Evolutionary conservation across 257 asterid species (phyloP), one percentile per base, ranked within the genome.

Genomic region (Nicotiana knightiana): DNA sequence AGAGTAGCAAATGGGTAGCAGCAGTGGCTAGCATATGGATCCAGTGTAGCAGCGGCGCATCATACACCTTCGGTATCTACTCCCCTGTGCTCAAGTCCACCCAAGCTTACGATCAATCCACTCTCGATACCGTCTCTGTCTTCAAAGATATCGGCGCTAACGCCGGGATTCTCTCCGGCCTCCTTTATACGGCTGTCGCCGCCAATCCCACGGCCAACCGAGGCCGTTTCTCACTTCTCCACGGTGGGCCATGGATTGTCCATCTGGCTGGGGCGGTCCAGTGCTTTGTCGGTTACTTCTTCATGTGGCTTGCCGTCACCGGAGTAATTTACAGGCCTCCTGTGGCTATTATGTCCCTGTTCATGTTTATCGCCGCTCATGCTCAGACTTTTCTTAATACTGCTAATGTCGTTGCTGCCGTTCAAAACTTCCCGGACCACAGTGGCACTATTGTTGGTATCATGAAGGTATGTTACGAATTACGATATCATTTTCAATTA

Each of bases 91-190:
- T 94, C 3, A 94, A 96, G 86, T 91, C 98, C 84, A 86, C 88
- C 67, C 99, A 94, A 83, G 85, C 85, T 17, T 96, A 94, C 82
- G 86, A 87, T 58, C 99, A 96, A 70, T 93, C 99, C 9, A 92
- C 98, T 10, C 92, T 96, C 80, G 89, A 83, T 88, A 89, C 93
- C 24, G 89, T 96, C 0, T 93, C 97, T 2, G 96, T 94, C 26
- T 92, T 90, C 93, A 94, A 96, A 62, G 99, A 96, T 90, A 67
- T 96, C 84, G 96, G 97, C 18, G 97, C 98, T 80, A 94, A 96
- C 90, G 90, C 90, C 85, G 98, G 98, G 1, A 64, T 90, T 61
- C 88, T 96, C 32, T 88, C 98, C 79, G 99, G 99, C 2, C 75
- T 96, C 18, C 94, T 94, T 46, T 95, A 92, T 90, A 77, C 96